Evolutionary conservation across 441 rosid species (phyloP).

Genomic region (Erodium texanum): DNA sequence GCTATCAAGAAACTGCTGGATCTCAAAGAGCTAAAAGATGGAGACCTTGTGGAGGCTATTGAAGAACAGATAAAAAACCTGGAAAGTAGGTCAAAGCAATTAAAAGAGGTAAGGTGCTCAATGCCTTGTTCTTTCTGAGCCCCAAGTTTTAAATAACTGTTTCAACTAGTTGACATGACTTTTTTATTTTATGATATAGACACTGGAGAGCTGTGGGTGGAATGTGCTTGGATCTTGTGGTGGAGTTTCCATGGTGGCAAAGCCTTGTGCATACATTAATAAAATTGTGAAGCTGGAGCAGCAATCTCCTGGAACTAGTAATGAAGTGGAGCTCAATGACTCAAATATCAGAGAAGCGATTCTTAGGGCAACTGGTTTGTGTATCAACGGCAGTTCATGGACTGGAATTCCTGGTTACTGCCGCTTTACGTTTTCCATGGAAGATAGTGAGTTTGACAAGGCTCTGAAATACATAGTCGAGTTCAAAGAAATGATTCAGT

Average conservation of each 20-base stretch:
- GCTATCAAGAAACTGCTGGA: slow-evolving; percentile 71
- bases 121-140: background rate
- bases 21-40: slow-evolving; percentile 41
- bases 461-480: slow-evolving; percentile 59
- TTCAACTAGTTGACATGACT: background rate
- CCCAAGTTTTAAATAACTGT: background rate
- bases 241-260: slow-evolving; percentile 83
- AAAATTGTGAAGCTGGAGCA: slow-evolving; percentile 35
- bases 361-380: slow-evolving; percentile 58
- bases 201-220: slow-evolving; percentile 74
- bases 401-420: slow-evolving; percentile 82
- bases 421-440: slow-evolving; percentile 71
- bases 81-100: slow-evolving; percentile 50
- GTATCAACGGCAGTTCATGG: slow-evolving; percentile 78
- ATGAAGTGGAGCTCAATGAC: slow-evolving; percentile 44
- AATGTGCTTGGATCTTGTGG: slow-evolving; percentile 51
- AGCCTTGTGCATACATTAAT: slow-evolving; percentile 61
- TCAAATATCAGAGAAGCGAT: slow-evolving; percentile 71
- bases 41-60: slow-evolving; percentile 42
- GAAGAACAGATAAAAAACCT: slow-evolving; percentile 39
- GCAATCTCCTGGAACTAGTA: too few relatives aligned
- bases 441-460: slow-evolving; percentile 56
- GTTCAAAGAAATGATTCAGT: slow-evolving; percentile 33
- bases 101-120: slow-evolving; percentile 70
- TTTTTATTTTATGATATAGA: slow-evolving; percentile 27